Percentiles rank a stretch among this genome's conserved stretches.
Conservation (phyloP, 805 yeast genomes). For the Myxozyma geophila region DNA sequence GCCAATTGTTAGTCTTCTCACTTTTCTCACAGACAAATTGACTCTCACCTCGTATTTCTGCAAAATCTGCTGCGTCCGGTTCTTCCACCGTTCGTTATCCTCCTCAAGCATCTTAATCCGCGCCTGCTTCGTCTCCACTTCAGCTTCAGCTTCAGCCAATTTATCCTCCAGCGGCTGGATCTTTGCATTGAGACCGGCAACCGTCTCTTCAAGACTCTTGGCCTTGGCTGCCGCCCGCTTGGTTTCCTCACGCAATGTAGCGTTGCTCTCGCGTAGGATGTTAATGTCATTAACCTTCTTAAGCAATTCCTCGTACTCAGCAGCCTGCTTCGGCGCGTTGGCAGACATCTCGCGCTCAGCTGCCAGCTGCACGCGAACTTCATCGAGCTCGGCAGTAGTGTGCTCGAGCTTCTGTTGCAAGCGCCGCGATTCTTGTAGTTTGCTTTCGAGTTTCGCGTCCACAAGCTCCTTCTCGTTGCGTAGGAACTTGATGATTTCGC, state of each 20-base stretch:
- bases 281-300: conserved; percentile 65
- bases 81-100: conserved; percentile 65
- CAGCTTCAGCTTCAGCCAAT: conserved; percentile 48
- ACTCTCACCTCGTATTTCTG: conserved; percentile 47
- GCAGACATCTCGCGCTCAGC: conserved; percentile 42
- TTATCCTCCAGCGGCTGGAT: conserved; percentile 54
- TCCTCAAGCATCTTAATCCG: conserved; percentile 54
- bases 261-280: conserved; percentile 69
- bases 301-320: conserved; percentile 53
- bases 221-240: conserved; percentile 44
- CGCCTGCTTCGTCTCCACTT: conserved; percentile 55
- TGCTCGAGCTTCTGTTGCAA: conserved; percentile 57
- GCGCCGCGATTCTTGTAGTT: conserved; percentile 58
- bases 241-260: conserved; percentile 62
- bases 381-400: conserved; percentile 56
- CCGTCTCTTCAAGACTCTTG: conserved; percentile 49
- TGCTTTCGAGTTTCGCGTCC: conserved; percentile 60
- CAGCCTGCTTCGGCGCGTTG: conserved; percentile 29
- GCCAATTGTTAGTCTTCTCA: not conserved
- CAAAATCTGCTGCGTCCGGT: conserved; percentile 54
- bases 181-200: conserved; percentile 44
- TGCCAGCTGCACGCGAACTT: conserved; percentile 54
- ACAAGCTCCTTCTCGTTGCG: conserved; percentile 77
- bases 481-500: conserved; percentile 63
- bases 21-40: not conserved